Evolutionary conservation across 1,284 basidiomycete species (phyloP), one percentile per base, ranked within the genome.

Genomic region (Irpex sp.): DNA sequence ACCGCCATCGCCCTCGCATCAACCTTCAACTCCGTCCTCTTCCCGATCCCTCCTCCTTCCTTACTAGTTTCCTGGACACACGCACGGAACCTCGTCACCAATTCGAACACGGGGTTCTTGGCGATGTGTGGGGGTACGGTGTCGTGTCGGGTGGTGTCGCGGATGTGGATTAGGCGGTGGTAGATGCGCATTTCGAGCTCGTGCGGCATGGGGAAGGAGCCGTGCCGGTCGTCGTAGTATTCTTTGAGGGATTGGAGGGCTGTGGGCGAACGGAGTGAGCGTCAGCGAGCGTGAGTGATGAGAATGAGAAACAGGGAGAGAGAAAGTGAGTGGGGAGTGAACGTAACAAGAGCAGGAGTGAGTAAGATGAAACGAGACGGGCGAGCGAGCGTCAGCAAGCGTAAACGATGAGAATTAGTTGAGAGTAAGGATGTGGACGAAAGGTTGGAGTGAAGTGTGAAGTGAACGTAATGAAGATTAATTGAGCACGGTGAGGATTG

Each of bases 151-250:
- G 71, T 88, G 77, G 86, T 87, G 69, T 96, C 92, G 46, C 94
- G 88, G 49, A 97, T 90, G 71, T 97, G 94, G 47, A 94, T 90
- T 43, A 98, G 85, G 43, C 96, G 87, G 72, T 97, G 93, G 78
- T 98, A 98, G 0, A 97, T 90, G 19, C 94, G 88, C 85, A 99
- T 97, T 76, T 99, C 97, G 56, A 97, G 85, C 72, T 98, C 95
- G 61, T 92, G 91, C 0, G 91, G 87, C 5, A 89, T 90, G 58
- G 88, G 72, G 47, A 87, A 87, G 17, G 78, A 76, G 9, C 81
- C 83, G 13, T 89, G 81, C 61, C 93, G 86, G 64, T 98, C 96
- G 69, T 94, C 90, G 74, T 98, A 97, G 70, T 94, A 96, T 72
- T 98, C 94, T 73, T 94, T 94, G 57, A 98, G 81, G 70, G 90